Conservation (phyloP, 2,329 filamentous ascomycete species). For the Lachnellula subtilissima region DNA sequence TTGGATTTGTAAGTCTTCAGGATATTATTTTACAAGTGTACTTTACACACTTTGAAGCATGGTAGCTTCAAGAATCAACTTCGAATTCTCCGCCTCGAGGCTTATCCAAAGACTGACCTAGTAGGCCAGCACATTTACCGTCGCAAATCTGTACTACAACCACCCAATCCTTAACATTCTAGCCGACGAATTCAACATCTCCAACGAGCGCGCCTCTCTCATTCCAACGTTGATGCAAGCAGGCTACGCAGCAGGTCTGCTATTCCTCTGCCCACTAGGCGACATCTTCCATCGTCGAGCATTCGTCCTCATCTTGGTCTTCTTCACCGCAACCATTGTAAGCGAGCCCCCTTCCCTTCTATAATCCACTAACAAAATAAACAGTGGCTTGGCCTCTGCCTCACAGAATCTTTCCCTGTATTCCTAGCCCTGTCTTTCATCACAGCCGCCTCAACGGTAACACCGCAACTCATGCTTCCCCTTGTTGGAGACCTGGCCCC, state of each 20-base stretch:
- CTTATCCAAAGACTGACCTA: neutral
- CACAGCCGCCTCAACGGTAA: constrained; percentile 72
- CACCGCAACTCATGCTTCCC: constrained; percentile 74
- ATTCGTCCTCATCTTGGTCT: constrained; percentile 63
- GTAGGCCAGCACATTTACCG: constrained; percentile 58
- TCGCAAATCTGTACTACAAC: constrained; percentile 78
- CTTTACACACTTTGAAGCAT: too few relatives aligned
- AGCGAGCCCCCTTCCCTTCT: constrained; percentile 24
- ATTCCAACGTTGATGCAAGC: constrained; percentile 76
- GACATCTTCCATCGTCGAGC: constrained; percentile 64
- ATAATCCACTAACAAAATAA: neutral
- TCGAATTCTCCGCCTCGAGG: neutral
- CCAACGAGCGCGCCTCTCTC: constrained; percentile 59
- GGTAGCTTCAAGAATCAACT: too few relatives aligned
- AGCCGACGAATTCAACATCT: constrained; percentile 64
- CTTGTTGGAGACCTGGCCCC: constrained; percentile 76
- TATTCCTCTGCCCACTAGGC: constrained; percentile 72
- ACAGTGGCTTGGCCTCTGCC: constrained; percentile 64
- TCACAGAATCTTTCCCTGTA: constrained; percentile 58
- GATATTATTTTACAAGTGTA: neutral
- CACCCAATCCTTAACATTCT: constrained; percentile 75
- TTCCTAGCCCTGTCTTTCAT: constrained; percentile 71
- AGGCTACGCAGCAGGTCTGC: constrained; percentile 68
- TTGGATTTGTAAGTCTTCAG: constrained; percentile 38
- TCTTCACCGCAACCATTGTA: constrained; percentile 64